Percentiles rank a stretch among this genome's conserved stretches.
Conservation (phyloP, 2,329 filamentous ascomycete species). For the Aspergillus glaucus region DNA sequence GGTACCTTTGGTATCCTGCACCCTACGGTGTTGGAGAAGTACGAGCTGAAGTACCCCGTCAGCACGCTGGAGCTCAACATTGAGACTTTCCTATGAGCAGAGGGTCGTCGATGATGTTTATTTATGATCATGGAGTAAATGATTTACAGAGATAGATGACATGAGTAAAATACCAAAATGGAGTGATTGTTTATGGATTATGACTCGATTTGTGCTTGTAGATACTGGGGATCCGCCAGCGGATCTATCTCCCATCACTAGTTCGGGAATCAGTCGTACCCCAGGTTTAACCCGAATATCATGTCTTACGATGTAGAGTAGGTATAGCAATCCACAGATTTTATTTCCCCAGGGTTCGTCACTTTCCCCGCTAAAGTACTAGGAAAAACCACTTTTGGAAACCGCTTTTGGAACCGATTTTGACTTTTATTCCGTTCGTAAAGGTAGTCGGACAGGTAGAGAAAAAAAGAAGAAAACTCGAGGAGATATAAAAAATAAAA, state of each 20-base stretch:
- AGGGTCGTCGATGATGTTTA: background rate
- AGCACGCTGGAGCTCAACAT: slow-evolving; percentile 93
- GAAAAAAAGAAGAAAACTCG: background rate
- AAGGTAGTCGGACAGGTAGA: slow-evolving; percentile 26
- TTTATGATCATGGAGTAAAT: slow-evolving; percentile 1
- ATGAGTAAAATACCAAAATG: slow-evolving; percentile 10
- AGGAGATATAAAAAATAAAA: background rate
- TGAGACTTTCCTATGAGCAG: slow-evolving; percentile 73
- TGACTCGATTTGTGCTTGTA: no score
- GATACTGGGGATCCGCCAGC: no score
- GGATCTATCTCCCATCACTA: no score
- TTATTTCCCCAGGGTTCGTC: slow-evolving; percentile 4
- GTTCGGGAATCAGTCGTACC: no score
- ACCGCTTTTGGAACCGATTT: background rate
- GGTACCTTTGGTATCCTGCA: slow-evolving; percentile 93
- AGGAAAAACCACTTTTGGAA: background rate
- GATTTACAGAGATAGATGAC: slow-evolving; percentile 18
- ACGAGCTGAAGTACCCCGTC: slow-evolving; percentile 86
- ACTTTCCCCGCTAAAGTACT: background rate
- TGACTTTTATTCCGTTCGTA: slow-evolving; percentile 29
- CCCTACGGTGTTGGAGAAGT: slow-evolving; percentile 86
- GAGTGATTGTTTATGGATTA: slow-evolving; percentile 2
- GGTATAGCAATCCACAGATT: background rate
- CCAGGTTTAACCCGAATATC: no score
- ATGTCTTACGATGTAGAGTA: no score